Percentiles rank a stretch among this genome's conserved stretches.
These are phyloP conservation scores for Crithidia brevicula DNA, from an alignment of 208 protist genomes.

Conservation along the genomic window DNA sequence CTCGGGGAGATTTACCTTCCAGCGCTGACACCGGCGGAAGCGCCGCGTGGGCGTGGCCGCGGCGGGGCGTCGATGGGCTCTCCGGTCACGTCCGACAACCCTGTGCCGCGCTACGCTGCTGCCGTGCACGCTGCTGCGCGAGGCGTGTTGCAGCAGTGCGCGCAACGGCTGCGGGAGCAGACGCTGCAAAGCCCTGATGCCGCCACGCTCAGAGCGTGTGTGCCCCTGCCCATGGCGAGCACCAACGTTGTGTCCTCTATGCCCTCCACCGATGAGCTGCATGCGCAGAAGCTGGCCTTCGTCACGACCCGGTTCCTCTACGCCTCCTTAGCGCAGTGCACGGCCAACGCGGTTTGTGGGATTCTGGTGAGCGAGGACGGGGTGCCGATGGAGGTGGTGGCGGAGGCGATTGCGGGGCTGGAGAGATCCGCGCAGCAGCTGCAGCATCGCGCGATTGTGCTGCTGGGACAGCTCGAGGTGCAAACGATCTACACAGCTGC, in stretches of 20 bases:
- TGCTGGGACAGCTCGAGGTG: conserved; percentile 69
- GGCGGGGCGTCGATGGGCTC: background rate
- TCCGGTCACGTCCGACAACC: background rate
- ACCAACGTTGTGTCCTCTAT: conserved; percentile 15
- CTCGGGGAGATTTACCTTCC: conserved; percentile 75
- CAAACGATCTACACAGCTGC: conserved; percentile 20
- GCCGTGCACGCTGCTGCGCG: conserved; percentile 27
- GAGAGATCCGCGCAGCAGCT: conserved; percentile 33
- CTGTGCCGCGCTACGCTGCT: conserved; percentile 15
- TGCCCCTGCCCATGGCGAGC: conserved; percentile 26
- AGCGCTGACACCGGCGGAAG: background rate
- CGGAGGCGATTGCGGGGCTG: conserved; percentile 18
- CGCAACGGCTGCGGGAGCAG: background rate
- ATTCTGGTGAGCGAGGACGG: conserved; percentile 18
- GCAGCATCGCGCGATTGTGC: conserved; percentile 52
- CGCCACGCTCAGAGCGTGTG: conserved; percentile 15
- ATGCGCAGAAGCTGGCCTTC: conserved; percentile 20
- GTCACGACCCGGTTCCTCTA: conserved; percentile 27
- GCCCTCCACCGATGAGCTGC: conserved; percentile 11
- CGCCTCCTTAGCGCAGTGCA: conserved; percentile 29
- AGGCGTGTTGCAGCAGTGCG: conserved; percentile 19
- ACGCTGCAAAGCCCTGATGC: conserved; percentile 10
- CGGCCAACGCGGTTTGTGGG: conserved; percentile 21
- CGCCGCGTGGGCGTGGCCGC: background rate
- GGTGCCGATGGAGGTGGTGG: conserved; percentile 21